Conservation (phyloP, 257 asterid species). For the Solanum arcanum region DNA sequence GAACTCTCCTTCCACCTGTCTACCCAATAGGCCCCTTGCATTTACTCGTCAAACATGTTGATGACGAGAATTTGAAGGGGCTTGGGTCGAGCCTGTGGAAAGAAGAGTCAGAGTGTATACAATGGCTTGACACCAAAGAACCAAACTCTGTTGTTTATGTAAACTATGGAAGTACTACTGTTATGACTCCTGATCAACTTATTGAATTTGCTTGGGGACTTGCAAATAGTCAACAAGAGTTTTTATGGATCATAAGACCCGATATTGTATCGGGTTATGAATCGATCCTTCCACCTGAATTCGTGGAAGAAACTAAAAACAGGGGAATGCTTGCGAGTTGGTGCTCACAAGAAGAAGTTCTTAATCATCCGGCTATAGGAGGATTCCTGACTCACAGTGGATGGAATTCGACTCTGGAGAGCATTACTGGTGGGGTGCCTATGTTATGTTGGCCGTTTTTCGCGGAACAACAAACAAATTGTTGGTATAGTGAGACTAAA, state of each 20-base stretch:
- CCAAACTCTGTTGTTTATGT: background rate
- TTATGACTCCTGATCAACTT: background rate
- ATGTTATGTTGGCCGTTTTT: conserved; percentile 4
- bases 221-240: background rate
- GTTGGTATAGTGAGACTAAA: background rate
- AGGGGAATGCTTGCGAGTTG: background rate
- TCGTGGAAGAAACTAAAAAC: background rate
- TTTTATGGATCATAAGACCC: background rate
- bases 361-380: background rate
- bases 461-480: background rate
- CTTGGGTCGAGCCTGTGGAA: background rate
- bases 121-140: background rate
- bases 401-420: background rate
- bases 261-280: background rate
- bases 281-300: background rate
- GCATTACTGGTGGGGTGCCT: background rate
- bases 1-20: background rate
- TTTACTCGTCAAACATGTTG: background rate
- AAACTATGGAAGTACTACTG: background rate
- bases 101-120: background rate
- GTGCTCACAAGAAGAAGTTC: background rate
- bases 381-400: background rate
- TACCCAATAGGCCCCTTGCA: conserved; percentile 8
- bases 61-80: background rate
- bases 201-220: background rate